Percentiles rank a stretch among this genome's conserved stretches.
Conservation (phyloP, 2,329 filamentous ascomycete genomes). For the Zasmidium angulare region DNA sequence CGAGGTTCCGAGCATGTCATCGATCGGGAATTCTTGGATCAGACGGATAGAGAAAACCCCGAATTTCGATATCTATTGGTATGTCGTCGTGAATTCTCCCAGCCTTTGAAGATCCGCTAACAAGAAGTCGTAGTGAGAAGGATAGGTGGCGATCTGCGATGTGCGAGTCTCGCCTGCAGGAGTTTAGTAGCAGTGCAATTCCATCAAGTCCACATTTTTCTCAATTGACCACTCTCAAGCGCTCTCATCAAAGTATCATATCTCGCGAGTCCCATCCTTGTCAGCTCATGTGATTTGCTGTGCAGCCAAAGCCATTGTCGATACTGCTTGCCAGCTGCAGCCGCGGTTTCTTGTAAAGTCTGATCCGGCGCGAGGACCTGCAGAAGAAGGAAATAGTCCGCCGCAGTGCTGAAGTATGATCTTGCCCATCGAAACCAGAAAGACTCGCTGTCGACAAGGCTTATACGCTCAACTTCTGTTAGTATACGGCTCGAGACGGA, state of each 20-base stretch:
- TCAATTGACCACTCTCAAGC: background rate
- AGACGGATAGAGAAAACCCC: conserved; percentile 26
- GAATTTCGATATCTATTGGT: conserved; percentile 15
- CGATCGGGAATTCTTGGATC: conserved; percentile 12
- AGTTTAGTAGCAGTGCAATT: background rate
- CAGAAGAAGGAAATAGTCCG: background rate
- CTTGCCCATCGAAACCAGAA: background rate
- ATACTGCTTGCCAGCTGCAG: background rate
- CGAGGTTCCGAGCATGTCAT: background rate
- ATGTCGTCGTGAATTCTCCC: background rate
- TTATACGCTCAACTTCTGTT: background rate
- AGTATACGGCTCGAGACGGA: background rate
- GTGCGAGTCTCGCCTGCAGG: no score
- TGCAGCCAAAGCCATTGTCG: background rate
- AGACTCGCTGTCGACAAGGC: background rate
- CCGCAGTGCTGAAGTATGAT: background rate
- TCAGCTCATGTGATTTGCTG: background rate
- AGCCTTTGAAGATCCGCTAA: background rate
- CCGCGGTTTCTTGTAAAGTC: background rate
- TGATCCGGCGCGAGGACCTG: background rate
- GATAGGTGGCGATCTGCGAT: background rate
- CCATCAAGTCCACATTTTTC: background rate
- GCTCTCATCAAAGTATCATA: background rate
- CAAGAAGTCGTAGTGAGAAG: background rate
- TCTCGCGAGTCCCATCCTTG: background rate